Base-by-base conservation (phyloP, 495 filamentous ascomycete species). In the Aspergillus coremiiformis region DNA sequence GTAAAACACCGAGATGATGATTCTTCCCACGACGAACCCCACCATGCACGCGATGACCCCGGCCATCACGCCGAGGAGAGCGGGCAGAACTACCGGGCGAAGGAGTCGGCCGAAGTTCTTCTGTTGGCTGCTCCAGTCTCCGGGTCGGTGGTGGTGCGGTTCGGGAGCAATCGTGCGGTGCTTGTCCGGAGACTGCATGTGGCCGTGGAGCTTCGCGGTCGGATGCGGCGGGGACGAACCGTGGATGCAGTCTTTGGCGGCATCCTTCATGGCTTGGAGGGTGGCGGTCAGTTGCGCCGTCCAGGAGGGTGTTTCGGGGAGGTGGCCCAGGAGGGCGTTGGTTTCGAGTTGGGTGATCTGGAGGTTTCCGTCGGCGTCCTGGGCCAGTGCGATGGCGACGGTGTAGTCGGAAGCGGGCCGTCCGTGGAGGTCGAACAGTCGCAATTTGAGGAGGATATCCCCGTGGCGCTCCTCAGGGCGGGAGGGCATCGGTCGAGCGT, bases 341-440 rank as follows among this genome's bases (percentile, higher is more conserved):
- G 60, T 49, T 0, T 59, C 59, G 44, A 69, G 49, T 3, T 59
- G 53, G 2, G 62, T 55, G 19, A 72, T 65, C 1, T 55, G 43
- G 11, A 62, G 46, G 4, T 51, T 51, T 0, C 56, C 63, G 30
- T 62, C 76, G 12, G 73, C 66, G 41, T 52, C 65, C 2, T 82
- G 72, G 4, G 80, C 62, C 6, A 85, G 62, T 24, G 71, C 76
- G 2, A 85, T 67, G 0, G 78, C 54, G 21, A 62, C 44, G 20
- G 24, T 4, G 59, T 83, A 76, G 60, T 83, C 79, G 49, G 80
- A 80, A 39, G 83, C 81, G 21, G 80, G 81, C 41, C 69, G 68
- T 57, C 66, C 65, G 3, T 62, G 54, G 19, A 48, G 41, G 44
- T 69, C 61, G 33, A 66, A 47, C 2, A 70, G 53, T 5, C 59